Conservation (phyloP, 2,329 filamentous ascomycete species). For the Ilyonectria robusta region DNA sequence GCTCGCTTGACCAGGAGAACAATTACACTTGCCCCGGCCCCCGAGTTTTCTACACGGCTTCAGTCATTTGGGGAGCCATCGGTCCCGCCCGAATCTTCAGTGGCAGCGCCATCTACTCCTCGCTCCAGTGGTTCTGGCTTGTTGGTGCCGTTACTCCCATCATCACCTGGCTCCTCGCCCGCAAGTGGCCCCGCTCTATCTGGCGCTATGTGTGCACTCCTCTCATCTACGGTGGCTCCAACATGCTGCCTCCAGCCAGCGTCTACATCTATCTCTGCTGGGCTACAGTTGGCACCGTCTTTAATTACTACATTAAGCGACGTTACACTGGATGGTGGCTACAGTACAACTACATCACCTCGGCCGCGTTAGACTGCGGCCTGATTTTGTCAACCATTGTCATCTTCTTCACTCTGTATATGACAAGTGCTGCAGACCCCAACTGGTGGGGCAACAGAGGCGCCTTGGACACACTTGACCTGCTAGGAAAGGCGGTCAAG, state of each 20-base stretch:
- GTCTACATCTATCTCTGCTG: conserved; percentile 80
- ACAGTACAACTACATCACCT: conserved; percentile 83
- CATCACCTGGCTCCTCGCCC: conserved; percentile 73
- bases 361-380: conserved; percentile 78
- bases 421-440: conserved; percentile 69
- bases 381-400: conserved; percentile 76
- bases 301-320: conserved; percentile 78
- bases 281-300: conserved; percentile 76
- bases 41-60: conserved; percentile 76
- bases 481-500: conserved; percentile 59
- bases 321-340: conserved; percentile 81
- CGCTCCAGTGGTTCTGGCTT: conserved; percentile 80
- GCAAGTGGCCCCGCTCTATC: conserved; percentile 71
- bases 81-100: conserved; percentile 80
- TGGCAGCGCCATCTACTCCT: conserved; percentile 71
- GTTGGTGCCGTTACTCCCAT: conserved; percentile 75
- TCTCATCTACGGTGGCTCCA: conserved; percentile 76
- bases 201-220: conserved; percentile 78
- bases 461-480: conserved; percentile 63
- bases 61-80: conserved; percentile 81
- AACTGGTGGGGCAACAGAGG: conserved; percentile 74
- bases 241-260: conserved; percentile 77
- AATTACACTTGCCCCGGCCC: conserved; percentile 71
- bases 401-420: conserved; percentile 77
- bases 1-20: conserved; percentile 65